Base-by-base conservation (phyloP, 2,329 filamentous ascomycete genomes). In the Fusarium sp. region DNA sequence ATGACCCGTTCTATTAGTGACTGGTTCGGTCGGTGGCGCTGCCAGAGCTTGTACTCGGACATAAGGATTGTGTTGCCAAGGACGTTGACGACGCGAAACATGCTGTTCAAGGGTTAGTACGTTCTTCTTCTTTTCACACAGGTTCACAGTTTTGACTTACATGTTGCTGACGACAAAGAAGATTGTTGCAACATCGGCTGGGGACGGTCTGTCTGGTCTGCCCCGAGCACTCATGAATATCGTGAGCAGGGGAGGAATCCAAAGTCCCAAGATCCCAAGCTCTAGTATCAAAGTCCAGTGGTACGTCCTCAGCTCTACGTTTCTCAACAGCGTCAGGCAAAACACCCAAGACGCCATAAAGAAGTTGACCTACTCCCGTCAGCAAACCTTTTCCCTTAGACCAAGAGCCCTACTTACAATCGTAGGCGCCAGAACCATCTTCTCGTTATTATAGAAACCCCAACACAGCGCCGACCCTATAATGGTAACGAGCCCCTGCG, bases 41-140 rank as follows among this genome's bases (percentile, higher is more conserved):
- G 80, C 74, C 82, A 85, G 38, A 83, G 72, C 63, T 83, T 80
- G 70, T 82, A 84, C 66, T 84, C 83, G 70, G 63, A 79, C 12
- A 81, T 59, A 31, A 86, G 78, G 22, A 84, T 67, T 5, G 81
- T 40, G 66, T 84, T 84, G 16, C 84, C 84, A 3, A 84, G 36
- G 14, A 78, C 72, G 62, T 85, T 85, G 10, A 85, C 65, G 10
- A 83, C 68, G 7, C 84, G 82, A 46, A 83, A 83, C 1, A 81
- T 10, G 56, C 84, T 85, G 10, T 3, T 29, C 22, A 38, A 1
- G 1, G 8, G 40, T 79, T 24, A 67, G 73, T 24, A 11, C 1
- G 2, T 6, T 22, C 6, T 14, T 9, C 6, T 5, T 9, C 16
- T 24, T 14, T 17, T 12, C 35, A 36, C 22, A 9, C 4, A 2